Conservation (phyloP, 192 early-diverging fungal genomes). For the Gonapodya sp. region DNA sequence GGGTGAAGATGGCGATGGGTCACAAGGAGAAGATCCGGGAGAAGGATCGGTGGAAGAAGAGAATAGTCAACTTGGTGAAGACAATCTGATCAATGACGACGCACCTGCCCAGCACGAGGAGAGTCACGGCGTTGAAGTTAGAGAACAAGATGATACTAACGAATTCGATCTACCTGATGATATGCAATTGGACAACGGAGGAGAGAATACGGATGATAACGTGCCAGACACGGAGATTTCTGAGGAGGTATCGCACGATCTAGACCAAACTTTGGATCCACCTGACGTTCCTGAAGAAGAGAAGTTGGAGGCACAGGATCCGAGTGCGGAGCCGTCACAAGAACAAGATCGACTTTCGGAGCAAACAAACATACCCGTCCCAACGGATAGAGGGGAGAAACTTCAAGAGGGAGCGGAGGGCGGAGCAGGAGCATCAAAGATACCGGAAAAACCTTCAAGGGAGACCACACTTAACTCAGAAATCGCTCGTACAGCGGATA, state of each 20-base stretch:
- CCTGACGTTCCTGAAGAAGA: no score
- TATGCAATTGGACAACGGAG: not conserved
- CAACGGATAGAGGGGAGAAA: not conserved
- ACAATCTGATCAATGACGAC: not conserved
- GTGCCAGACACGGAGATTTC: not conserved
- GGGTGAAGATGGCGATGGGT: slow-evolving; percentile 45
- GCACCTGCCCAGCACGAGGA: not conserved
- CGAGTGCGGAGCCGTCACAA: no score
- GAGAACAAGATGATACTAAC: not conserved
- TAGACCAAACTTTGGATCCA: not conserved
- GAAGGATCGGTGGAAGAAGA: slow-evolving; percentile 66
- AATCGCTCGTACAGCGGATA: not conserved
- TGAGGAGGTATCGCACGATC: not conserved
- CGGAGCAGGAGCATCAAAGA: not conserved
- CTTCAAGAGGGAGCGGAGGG: not conserved
- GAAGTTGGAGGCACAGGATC: no score
- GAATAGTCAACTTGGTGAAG: no score
- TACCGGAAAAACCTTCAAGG: no score
- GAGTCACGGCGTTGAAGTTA: not conserved
- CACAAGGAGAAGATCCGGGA: slow-evolving; percentile 51
- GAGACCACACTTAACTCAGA: no score
- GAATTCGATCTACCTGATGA: not conserved
- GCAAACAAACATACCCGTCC: not conserved
- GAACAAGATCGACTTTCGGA: not conserved
- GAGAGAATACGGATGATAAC: not conserved